Evolutionary conservation across 306 rosid genomes (phyloP).

Genomic region (Citrullus colocynthis): DNA sequence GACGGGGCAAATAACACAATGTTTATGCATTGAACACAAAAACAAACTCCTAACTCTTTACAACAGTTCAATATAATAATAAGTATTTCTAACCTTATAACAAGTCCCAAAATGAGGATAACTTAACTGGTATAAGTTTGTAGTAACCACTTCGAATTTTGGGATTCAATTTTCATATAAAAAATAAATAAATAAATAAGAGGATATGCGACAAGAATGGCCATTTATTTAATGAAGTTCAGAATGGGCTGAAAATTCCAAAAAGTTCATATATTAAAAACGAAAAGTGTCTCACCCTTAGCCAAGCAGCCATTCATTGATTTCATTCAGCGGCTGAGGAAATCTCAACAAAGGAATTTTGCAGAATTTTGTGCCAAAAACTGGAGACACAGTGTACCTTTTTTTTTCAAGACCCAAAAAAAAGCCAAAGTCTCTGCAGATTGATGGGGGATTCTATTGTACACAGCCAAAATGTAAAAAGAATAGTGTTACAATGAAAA

Average conservation of each 20-base stretch:
- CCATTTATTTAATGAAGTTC: not conserved
- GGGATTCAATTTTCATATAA: too few relatives aligned
- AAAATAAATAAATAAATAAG: too few relatives aligned
- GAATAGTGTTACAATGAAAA: constrained; percentile 10
- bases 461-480: constrained; percentile 7
- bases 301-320: not conserved
- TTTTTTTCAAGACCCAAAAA: not conserved
- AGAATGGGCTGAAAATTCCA: not conserved
- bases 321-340: constrained; percentile 2
- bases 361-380: constrained; percentile 8
- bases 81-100: too few relatives aligned
- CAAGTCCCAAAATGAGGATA: too few relatives aligned
- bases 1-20: not conserved
- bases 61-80: too few relatives aligned
- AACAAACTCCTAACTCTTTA: not conserved
- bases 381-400: not conserved
- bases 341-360: not conserved
- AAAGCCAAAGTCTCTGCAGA: not conserved
- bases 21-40: not conserved
- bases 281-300: not conserved
- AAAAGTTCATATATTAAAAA: constrained; percentile 1
- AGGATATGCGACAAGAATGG: not conserved
- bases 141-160: not conserved
- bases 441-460: not conserved
- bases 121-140: too few relatives aligned